Evolutionary conservation across 495 filamentous ascomycete species (phyloP), one percentile per base, ranked within the genome.

Genomic region (Neurospora cerealis): DNA sequence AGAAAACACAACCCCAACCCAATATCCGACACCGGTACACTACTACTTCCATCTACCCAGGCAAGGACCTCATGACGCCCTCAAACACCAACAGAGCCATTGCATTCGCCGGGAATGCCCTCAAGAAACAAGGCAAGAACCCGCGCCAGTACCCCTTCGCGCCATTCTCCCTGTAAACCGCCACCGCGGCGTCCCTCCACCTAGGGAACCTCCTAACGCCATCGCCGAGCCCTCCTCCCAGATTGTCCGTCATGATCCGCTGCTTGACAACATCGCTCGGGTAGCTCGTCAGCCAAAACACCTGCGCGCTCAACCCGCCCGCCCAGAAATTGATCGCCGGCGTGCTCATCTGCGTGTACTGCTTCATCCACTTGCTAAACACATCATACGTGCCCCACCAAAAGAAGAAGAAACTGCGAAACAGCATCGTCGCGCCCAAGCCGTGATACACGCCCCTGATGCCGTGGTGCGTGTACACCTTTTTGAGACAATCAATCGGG

Each of bases 191-290:
- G 76, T 93, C 89, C 77, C 85, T 89, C 96, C 96, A 99, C 70
- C 86, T 84, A 28, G 79, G 85, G 81, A 94, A 97, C 77, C 84
- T 86, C 73, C 90, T 86, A 77, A 89, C 82, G 8, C 93, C 92
- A 74, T 93, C 93, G 11, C 85, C 85, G 21, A 93, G 81, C 13
- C 86, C 86, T 0, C 91, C 89, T 5, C 91, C 95, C 74, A 99
- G 83, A 1, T 90, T 88, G 80, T 98, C 96, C 24, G 94, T 97
- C 96, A 99, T 98, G 70, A 99, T 89, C n/a, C 94, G 89, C 82
- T 98, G 95, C 85, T 99, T 99, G 32, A 99, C 92, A 17, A 98
- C 95, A 79, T 99, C 96, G 39, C 90, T 91, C 15, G 96, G 96
- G 79, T 99, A 99, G 60, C 90, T 91, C 32, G 91, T 92, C 3